Evolutionary conservation across 192 early-diverging fungal species (phyloP), one percentile per base, ranked within the genome.

Genomic region (Podila horticola): DNA sequence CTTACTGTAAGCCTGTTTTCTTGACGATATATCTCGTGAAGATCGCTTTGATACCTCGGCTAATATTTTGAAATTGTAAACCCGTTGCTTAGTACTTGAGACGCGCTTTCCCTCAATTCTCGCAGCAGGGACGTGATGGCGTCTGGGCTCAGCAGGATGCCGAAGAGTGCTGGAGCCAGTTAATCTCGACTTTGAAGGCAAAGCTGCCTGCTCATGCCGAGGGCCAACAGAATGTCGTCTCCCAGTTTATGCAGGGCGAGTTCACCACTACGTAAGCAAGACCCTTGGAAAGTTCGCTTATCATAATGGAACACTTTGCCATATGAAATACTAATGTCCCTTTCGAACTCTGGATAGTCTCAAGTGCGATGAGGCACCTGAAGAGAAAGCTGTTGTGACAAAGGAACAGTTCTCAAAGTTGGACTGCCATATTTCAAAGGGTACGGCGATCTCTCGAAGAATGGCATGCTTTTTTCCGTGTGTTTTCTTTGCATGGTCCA

Each of bases 131-230:
- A 52, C 85, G 86, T 48, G 85, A 88, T 26, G 91, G 90, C 34
- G 84, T 87, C 5, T 96, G 85, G 74, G 88, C 92, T 84, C 98
- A 99, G 84, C 98, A 99, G 83, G 98, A 99, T 81, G 98, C 98
- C 2, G 97, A 99, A 79, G 98, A 99, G 75, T 98, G 94, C 84
- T 99, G 96, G 97, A 92, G 91, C 74, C 89, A 97, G 79, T 75
- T 99, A 30, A 77, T 99, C 20, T 88, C 91, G 1, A 87, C 88
- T 2, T 75, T 99, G 48, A 86, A 86, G 22, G 82, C 89, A 45
- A 92, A 89, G 66, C 86, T 82, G 52, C 73, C 62, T 50, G 50
- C 62, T 31, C 59, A 71, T 55, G 36, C 66, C 7, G 60, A 66
- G 20, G 66, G 64, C 30, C 41, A 52, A 19, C 81, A 75, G 49